A percentile compares a stretch with the other conserved stretches of the same genome.
These are phyloP conservation scores for Globisporangium camurandrum DNA, from an alignment of 352 stramenopile genomes.

Conservation along the genomic window DNA sequence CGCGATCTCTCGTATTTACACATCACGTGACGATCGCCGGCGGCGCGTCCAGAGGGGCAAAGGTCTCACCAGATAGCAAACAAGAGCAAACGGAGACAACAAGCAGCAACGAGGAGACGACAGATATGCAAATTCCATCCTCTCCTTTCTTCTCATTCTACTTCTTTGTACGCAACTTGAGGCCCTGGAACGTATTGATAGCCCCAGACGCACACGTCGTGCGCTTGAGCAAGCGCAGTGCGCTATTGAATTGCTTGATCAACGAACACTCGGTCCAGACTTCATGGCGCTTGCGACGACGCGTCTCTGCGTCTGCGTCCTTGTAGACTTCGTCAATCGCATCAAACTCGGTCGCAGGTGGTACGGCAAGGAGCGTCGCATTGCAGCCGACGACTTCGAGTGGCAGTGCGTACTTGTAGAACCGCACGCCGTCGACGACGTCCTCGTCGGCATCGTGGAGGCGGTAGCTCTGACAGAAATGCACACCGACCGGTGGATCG, in stretches of 20 bases:
- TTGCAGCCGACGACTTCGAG: slow-evolving; percentile 9
- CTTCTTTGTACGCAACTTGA: slow-evolving; percentile 8
- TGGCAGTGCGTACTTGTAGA: slow-evolving; percentile 13
- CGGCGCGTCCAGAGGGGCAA: too few relatives aligned
- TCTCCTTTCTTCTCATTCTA: not conserved
- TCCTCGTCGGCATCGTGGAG: slow-evolving; percentile 6
- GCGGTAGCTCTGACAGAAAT: slow-evolving; percentile 24
- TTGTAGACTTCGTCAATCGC: too few relatives aligned
- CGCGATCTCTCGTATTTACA: too few relatives aligned
- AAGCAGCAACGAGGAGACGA: too few relatives aligned
- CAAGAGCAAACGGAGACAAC: too few relatives aligned
- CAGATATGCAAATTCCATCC: too few relatives aligned
- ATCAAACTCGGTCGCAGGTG: slow-evolving; percentile 8
- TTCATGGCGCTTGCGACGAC: slow-evolving; percentile 13
- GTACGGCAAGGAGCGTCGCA: slow-evolving; percentile 7
- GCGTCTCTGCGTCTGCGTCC: too few relatives aligned
- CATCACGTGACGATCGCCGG: too few relatives aligned
- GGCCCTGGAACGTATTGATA: slow-evolving; percentile 14
- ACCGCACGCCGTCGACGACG: too few relatives aligned
- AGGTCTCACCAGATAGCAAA: too few relatives aligned
- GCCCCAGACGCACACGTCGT: slow-evolving; percentile 6
- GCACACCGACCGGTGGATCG: slow-evolving; percentile 16
- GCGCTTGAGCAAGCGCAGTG: slow-evolving; percentile 7
- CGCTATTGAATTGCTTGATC: slow-evolving; percentile 12
- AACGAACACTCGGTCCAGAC: slow-evolving; percentile 17